Evolutionary conservation across 1,139 yeast species (phyloP).

Genomic region (Saccharomyces pastorianus): DNA sequence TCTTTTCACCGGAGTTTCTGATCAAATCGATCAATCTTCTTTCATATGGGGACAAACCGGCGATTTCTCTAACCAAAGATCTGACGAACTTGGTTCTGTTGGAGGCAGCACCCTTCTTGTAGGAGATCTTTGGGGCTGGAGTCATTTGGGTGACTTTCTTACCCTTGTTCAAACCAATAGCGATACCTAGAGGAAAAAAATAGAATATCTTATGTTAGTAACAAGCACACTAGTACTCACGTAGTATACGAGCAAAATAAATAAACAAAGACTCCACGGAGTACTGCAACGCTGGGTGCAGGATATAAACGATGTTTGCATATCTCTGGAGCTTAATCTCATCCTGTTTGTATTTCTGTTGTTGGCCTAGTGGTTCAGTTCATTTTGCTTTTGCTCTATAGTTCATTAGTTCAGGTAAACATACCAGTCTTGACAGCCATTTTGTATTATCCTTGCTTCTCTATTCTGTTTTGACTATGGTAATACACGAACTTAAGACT

Average conservation of each 20-base stretch:
- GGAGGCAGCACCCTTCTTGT: constrained; percentile 95
- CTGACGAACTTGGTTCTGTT: constrained; percentile 96
- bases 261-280: not conserved
- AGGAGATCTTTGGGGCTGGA: constrained; percentile 88
- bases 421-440: constrained; percentile 32
- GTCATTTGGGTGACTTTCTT: constrained; percentile 92
- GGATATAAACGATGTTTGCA: not conserved
- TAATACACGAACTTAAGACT: not conserved
- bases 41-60: constrained; percentile 99
- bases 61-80: constrained; percentile 90
- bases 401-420: constrained; percentile 6
- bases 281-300: not conserved
- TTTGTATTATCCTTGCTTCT: constrained; percentile 7
- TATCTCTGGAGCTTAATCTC: not conserved
- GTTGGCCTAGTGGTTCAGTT: not conserved
- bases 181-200: constrained; percentile 58
- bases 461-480: not conserved
- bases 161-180: constrained; percentile 98
- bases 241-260: not conserved
- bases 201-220: not conserved
- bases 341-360: not conserved
- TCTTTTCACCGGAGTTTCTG: constrained; percentile 99
- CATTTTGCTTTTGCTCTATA: not conserved
- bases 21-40: constrained; percentile 98
- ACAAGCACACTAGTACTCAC: not conserved